These are phyloP conservation scores for Seiridium cupressi DNA, from an alignment of 2,329 filamentous ascomycete species.

Conservation along the genomic window DNA sequence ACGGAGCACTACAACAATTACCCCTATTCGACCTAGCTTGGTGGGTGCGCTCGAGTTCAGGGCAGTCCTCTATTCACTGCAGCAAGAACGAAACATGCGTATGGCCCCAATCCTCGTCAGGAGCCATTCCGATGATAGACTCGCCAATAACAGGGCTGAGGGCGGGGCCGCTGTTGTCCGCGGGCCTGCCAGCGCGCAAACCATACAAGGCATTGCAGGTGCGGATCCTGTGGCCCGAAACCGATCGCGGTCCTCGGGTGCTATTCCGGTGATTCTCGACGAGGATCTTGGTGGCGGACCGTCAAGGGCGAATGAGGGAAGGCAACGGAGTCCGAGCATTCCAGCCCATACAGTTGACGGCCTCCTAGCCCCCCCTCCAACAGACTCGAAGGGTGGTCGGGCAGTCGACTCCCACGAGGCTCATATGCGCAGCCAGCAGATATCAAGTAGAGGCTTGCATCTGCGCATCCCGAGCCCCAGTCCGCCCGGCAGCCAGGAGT, in stretches of 20 bases:
- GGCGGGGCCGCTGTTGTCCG: not conserved
- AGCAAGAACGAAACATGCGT: conserved; percentile 75
- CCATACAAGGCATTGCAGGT: conserved; percentile 9
- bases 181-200: conserved; percentile 14
- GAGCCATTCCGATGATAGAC: conserved; percentile 65
- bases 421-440: not conserved
- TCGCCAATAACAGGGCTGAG: conserved; percentile 8
- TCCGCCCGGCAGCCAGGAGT: conserved; percentile 40
- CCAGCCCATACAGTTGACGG: conserved; percentile 26
- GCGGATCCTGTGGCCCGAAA: conserved; percentile 26
- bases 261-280: conserved; percentile 32
- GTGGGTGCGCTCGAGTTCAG: conserved; percentile 93
- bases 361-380: conserved; percentile 29
- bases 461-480: conserved; percentile 47
- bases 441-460: conserved; percentile 25
- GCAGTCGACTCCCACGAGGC: conserved; percentile 6
- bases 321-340: conserved; percentile 15
- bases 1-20: conserved; percentile 71
- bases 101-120: conserved; percentile 67
- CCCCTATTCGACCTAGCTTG: conserved; percentile 86
- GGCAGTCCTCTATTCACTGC: conserved; percentile 82
- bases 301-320: conserved; percentile 31
- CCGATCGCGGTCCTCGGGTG: conserved; percentile 47
- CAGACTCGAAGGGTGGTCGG: conserved; percentile 12
- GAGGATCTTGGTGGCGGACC: conserved; percentile 41